Conservation (phyloP, 306 rosid species). For the Fagus crenata region DNA sequence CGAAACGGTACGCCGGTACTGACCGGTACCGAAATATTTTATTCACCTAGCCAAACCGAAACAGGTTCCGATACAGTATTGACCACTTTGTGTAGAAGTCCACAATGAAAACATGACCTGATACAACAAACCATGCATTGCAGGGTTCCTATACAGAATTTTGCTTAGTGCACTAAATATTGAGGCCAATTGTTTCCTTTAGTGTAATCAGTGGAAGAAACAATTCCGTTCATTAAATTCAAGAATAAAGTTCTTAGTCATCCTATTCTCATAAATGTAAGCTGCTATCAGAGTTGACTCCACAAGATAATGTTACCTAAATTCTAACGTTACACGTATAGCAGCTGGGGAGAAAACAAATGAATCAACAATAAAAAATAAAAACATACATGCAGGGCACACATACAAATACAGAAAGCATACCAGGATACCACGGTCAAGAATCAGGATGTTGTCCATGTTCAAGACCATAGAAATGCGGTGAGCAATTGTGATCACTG, state of each 20-base stretch:
- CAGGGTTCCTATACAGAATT: background rate
- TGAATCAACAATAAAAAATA: background rate
- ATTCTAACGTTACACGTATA: background rate
- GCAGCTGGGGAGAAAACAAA: background rate
- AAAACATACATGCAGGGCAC: background rate
- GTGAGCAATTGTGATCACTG: constrained; percentile 91
- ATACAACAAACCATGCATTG: background rate
- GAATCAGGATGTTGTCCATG: constrained; percentile 76
- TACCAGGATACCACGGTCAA: constrained; percentile 88
- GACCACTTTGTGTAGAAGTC: background rate
- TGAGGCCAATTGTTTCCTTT: background rate
- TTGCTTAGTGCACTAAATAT: background rate
- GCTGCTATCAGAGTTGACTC: background rate
- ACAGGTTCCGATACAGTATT: no score
- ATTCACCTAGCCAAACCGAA: no score
- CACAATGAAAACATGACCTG: background rate
- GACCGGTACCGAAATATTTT: no score
- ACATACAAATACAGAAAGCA: constrained; percentile 10
- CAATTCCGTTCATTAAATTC: background rate
- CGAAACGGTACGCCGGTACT: no score
- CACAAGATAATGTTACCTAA: background rate
- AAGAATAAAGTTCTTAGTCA: background rate
- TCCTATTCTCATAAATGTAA: background rate
- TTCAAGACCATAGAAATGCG: constrained; percentile 81
- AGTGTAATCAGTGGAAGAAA: background rate